Percentiles rank a stretch among this genome's conserved stretches.
Evolutionary conservation across 805 yeast genomes (phyloP).

Genomic region (Pichia manshurica): DNA sequence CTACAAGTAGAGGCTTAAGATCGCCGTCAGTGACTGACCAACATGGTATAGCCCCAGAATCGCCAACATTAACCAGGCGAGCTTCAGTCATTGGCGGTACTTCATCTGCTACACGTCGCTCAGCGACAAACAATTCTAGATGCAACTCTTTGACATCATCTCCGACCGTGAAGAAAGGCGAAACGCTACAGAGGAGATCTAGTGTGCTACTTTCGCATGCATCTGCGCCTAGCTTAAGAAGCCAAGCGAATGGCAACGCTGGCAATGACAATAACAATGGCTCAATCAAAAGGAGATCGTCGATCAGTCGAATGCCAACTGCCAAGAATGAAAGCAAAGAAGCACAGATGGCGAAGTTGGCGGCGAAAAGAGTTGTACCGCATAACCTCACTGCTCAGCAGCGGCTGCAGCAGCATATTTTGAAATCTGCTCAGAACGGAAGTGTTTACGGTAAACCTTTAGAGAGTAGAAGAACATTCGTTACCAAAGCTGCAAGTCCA

Average conservation of each 20-base stretch:
- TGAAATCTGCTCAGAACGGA: constrained; percentile 29
- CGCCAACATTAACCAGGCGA: constrained; percentile 3
- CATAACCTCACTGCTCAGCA: constrained; percentile 30
- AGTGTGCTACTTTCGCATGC: constrained; percentile 2
- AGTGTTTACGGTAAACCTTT: constrained; percentile 25
- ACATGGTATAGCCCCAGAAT: neutral
- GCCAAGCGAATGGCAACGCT: neutral
- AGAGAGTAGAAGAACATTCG: constrained; percentile 19
- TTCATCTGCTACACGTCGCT: neutral
- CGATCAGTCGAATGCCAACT: neutral
- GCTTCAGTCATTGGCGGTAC: neutral
- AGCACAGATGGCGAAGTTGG: constrained; percentile 20
- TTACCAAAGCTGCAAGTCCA: constrained; percentile 7
- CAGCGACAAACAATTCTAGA: neutral
- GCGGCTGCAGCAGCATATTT: constrained; percentile 32
- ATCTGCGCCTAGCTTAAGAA: neutral
- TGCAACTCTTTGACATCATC: constrained; percentile 6
- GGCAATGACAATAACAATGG: neutral
- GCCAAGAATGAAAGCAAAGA: neutral
- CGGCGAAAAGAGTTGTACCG: constrained; percentile 16
- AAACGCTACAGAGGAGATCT: constrained; percentile 2
- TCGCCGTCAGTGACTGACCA: neutral
- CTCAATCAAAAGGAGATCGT: constrained; percentile 4
- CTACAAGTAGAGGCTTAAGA: neutral
- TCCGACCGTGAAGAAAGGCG: neutral